Evolutionary conservation across 2,329 filamentous ascomycete genomes (phyloP), one percentile per base, ranked within the genome.

Genomic region (Verticillium zaregamsianum): DNA sequence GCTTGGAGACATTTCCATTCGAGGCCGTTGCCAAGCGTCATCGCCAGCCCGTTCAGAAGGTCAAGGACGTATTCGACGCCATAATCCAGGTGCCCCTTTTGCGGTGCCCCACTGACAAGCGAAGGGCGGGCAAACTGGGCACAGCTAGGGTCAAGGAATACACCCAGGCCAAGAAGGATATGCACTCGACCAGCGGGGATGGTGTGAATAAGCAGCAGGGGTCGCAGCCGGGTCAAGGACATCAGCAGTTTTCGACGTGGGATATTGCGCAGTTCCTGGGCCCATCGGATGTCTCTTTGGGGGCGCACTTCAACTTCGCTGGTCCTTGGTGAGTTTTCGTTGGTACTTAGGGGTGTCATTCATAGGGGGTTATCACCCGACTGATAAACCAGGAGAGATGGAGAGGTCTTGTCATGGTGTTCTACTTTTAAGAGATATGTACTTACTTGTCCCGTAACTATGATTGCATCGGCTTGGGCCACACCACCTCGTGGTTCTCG

Each of bases 11-110:
- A 3, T 81, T 82, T 58, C 80, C 80, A 4, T 81, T 80, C 58
- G 74, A 74, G 4, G 74, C 75, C 35, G 73, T 83, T 4, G 80
- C 80, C 2, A 72, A 74, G 59, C 74, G 80, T 23, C 80, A 83
- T 64, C 72, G 74, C 15, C 70, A 76, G 14, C 65, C 77, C 0
- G 72, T 78, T 9, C 73, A 77, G 40, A 80, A 77, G 64, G 77
- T 83, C 9, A 73, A 74, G 59, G 80, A 82, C 33, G 74, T 80
- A 17, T 82, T 82, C 62, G 73, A 75, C 0, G 80, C 79, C 58
- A 76, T 82, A 59, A 76, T 83, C 14, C 77, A 81, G 63, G 72
- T 83, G 5, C 80, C 80, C 2, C 70, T 82, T 40, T 71, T 82
- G 15, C 75, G 79, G 8, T 78, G 77, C 63, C 75, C 78, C 7